Base-by-base conservation (phyloP, 345 rosid genomes). In the Eucalyptus brandiana region DNA sequence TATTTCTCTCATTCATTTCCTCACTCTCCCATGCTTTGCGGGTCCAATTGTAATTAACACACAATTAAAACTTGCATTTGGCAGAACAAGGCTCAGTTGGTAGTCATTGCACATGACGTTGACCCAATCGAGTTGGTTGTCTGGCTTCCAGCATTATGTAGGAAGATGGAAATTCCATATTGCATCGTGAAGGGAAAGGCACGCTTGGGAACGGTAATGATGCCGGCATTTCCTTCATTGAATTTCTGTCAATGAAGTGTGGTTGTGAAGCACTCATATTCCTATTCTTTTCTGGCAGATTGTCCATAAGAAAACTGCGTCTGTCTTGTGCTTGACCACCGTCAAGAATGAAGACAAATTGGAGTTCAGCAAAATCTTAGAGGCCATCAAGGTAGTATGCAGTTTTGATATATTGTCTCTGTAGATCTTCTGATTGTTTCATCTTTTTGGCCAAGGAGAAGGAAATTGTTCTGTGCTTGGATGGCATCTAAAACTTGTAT, bases 321-420 rank as follows among this genome's bases (percentile, higher is more conserved):
- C 98, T 2, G 96, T 93, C 44, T 92, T 97, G 93, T 97, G 98
- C 91, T 89, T 95, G 92, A 96, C 96, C 4, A 90, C 97, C 5
- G 96, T 96, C 32, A 96, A 96, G 93, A 96, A 96, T 51, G 97
- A 96, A 76, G 97, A 96, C 87, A 96, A 95, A 91, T 23, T 96
- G 90, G 99, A 96, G 76, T 96, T 96, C 91, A 94, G 96, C 93
- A 95, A 88, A 90, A 90, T 96, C 88, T 89, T 96, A 16, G 99
- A 96, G 92, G 98, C 97, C 17, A 94, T 96, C 51, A 97, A 96
- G 97, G 97, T 97, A 62, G 56, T 49, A n/a, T 62, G 44, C 45
- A 50, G 45, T 54, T 86, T 49, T 42, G 40, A 8, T 56, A 42
- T 65, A 69, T 76, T 37, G 83, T 37, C 45, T 76, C 45, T 37